Percentiles rank a stretch among this genome's conserved stretches.
Conservation (phyloP, 345 rosid genomes). For the Chamaenerion angustifolium region DNA sequence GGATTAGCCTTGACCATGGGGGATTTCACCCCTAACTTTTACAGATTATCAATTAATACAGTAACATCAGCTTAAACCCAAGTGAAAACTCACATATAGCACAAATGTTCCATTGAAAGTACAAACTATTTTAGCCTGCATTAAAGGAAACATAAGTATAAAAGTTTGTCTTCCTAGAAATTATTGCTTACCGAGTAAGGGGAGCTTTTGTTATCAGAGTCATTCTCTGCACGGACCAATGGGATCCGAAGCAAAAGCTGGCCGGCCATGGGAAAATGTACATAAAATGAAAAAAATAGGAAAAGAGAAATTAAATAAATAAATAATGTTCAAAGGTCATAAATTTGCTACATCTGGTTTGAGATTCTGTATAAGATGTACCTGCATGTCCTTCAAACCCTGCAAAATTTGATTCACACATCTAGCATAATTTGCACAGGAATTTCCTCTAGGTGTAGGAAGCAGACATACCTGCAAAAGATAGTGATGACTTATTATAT, state of each 20-base stretch:
- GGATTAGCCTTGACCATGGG: no score
- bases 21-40: no score
- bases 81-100: no score
- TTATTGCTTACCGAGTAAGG: constrained; percentile 37
- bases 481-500: constrained; percentile 8
- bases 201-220: constrained; percentile 29
- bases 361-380: constrained; percentile 4
- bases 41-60: no score
- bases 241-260: constrained; percentile 74
- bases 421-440: constrained; percentile 85
- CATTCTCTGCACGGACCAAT: constrained; percentile 49
- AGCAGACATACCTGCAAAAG: constrained; percentile 82
- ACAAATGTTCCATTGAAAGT: no score
- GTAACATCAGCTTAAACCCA: no score
- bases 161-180: background rate
- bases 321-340: background rate
- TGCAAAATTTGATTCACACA: constrained; percentile 88
- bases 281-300: background rate
- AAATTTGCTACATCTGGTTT: background rate
- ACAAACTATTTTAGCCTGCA: no score
- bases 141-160: background rate
- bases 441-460: constrained; percentile 68
- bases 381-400: constrained; percentile 73
- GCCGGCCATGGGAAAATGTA: constrained; percentile 12
- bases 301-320: no score